Base-by-base conservation (phyloP, 345 rosid genomes). In the Geranium rotundifolium region DNA sequence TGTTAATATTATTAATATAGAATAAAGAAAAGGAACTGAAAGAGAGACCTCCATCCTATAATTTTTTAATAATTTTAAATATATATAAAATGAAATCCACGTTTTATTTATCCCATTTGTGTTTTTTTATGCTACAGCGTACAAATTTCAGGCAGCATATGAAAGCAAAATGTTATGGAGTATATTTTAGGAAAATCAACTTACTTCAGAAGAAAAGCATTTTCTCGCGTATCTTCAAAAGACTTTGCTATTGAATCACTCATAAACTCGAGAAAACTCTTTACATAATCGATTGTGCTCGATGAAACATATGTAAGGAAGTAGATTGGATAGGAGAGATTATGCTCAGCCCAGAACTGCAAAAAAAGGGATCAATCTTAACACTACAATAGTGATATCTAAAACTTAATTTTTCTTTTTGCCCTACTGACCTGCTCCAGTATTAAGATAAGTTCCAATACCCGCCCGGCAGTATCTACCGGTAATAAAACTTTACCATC, bases 201-300 rank as follows among this genome's bases (percentile, higher is more conserved):
- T 72, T 77, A 87, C 98, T 79, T 93, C 72, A 93, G 74, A 64
- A 85, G 90, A 79, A 93, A 93, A 54, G 99, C 97, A 79, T 93
- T 93, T 70, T 90, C 96, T 71, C 99, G 97, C 18, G 97, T 83
- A 60, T 95, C 87, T 81, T 86, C 99, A 73, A 93, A 93, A 49
- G 97, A 90, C 79, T 93, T 93, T 49, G 99, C 84, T 70, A 93
- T 88, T 63, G 96, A 75, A 77, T 93, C 99, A 73, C 97, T 87
- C 99, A 93, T 90, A 97, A 97, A 93, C 84, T 93, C 99, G 39
- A 93, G 87, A 81, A 93, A 93, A 79, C 99, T 93, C 91, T 93
- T 90, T 55, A 81, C 87, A 72, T 87, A 93, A 71, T 93, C 99
- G 79, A 93, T 77, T 8, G 97, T 93, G 81, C 99, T 93, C 65